Conservation (phyloP, 768 basidiomycete genomes). For the Artomyces pyxidatus region DNA sequence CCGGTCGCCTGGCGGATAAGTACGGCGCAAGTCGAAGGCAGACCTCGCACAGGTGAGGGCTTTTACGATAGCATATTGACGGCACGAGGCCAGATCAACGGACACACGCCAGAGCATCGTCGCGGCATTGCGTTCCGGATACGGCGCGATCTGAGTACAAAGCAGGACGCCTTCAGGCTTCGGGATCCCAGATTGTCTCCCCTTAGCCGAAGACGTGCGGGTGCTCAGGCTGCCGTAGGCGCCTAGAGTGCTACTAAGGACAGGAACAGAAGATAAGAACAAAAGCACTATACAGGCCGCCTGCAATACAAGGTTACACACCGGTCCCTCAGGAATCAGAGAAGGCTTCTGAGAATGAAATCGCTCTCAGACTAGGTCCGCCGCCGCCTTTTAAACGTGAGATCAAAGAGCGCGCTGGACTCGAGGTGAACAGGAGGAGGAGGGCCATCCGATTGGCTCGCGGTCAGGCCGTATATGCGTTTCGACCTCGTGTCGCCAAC, state of each 20-base stretch:
- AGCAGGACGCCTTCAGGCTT: background rate
- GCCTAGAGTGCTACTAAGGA: background rate
- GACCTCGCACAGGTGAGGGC: conserved; percentile 4
- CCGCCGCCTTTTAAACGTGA: conserved; percentile 11
- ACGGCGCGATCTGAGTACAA: background rate
- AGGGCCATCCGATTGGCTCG: conserved; percentile 9
- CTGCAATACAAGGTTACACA: no score
- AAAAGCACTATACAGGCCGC: background rate
- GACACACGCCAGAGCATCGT: conserved; percentile 4
- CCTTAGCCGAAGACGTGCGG: background rate
- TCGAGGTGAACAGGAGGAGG: conserved; percentile 1
- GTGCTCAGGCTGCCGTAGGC: background rate
- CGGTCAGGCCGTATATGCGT: conserved; percentile 3
- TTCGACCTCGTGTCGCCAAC: conserved; percentile 15
- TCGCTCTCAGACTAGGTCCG: conserved; percentile 5
- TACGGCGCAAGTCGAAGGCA: conserved; percentile 4
- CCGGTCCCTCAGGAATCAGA: conserved; percentile 2
- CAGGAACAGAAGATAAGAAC: background rate
- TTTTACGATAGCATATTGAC: conserved; percentile 6
- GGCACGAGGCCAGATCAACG: conserved; percentile 14
- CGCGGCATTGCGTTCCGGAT: conserved; percentile 8
- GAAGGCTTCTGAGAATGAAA: background rate
- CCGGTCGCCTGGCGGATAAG: conserved; percentile 15
- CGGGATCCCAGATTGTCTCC: conserved; percentile 2
- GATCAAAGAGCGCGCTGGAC: no score